Evolutionary conservation across 306 rosid species (phyloP), one percentile per base, ranked within the genome.

Genomic region (Pachyrhizus erosus): DNA sequence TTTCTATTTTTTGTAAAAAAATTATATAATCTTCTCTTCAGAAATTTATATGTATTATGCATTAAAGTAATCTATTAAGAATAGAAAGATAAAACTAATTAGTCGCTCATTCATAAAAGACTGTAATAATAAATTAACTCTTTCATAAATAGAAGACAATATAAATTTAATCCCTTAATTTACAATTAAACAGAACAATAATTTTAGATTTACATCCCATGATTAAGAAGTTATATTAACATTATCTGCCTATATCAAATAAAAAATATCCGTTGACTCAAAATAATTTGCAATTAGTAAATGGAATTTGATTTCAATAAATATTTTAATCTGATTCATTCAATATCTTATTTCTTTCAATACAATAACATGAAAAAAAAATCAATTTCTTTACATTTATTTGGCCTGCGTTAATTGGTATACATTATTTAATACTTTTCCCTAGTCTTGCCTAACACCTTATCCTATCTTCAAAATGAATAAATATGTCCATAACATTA

Each of bases 401-500:
- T 71, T 46, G 26, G 60, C 26, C 0, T 15, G 61, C 61, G 2
- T 48, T 57, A 57, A 57, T 71, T 13, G 76, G 76, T 71, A 24
- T 48, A 27, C 9, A 46, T 48, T 9, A 48, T 15, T 71, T 26
- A 71, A 46, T 71, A 27, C 9, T 70, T 5, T 48, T 26, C 21
- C 68, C 40, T 27, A 13, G 13, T 27, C 10, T 31, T 27, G 10
- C 68, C 68, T 14, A 61, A 27, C 68, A 3, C 73, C 31, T 67
- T 67, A 67, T 67, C 73, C 17, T 34, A 34, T 66, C 40, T 29
- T 29, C 29, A 6, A 29, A 29, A 31, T 13, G 24, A 31, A 65
- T 65, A 66, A 17, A 66, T 67, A n/a, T 18, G 17, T 1, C 0
- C 14, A 12, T 23, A 43, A 57, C 78, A 70, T 80, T 80, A 80